These are phyloP conservation scores for Cubamyces lactineus DNA, from an alignment of 768 basidiomycete genomes.

Conservation along the genomic window DNA sequence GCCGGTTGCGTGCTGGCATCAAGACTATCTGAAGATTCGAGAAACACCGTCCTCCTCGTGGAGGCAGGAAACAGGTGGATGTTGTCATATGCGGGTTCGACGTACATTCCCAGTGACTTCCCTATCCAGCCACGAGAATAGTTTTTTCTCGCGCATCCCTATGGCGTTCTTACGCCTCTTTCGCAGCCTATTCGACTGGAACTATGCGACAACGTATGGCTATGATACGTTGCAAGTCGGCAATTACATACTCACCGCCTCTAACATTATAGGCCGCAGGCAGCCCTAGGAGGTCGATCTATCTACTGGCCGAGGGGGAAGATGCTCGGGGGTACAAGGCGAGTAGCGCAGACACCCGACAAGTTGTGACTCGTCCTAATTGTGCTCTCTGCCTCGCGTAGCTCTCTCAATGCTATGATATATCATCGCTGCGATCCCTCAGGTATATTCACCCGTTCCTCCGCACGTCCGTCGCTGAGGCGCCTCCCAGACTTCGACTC, in stretches of 20 bases:
- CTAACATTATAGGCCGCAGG: conserved; percentile 24
- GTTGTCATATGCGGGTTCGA: neutral
- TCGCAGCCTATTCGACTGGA: conserved; percentile 48
- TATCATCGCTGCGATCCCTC: conserved; percentile 32
- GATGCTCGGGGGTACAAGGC: conserved; percentile 34
- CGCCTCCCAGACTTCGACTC: conserved; percentile 27
- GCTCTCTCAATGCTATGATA: conserved; percentile 32
- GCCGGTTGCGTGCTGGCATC: conserved; percentile 63
- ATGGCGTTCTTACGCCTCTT: conserved; percentile 40
- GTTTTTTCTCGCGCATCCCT: conserved; percentile 25
- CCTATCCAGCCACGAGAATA: conserved; percentile 14
- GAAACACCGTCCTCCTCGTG: conserved; percentile 52
- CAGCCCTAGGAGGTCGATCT: conserved; percentile 14
- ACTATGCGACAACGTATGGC: conserved; percentile 22
- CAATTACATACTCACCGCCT: neutral
- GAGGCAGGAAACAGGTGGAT: conserved; percentile 63
- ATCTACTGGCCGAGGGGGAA: conserved; percentile 33
- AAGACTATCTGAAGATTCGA: conserved; percentile 56
- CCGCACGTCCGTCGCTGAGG: neutral
- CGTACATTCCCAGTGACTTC: no score
- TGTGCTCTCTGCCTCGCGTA: neutral
- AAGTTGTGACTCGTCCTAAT: no score
- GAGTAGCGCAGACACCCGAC: no score
- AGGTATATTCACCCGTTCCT: conserved; percentile 12
- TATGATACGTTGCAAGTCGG: no score